Conservation (phyloP, 192 early-diverging fungal species). For the Linnemannia exigua region DNA sequence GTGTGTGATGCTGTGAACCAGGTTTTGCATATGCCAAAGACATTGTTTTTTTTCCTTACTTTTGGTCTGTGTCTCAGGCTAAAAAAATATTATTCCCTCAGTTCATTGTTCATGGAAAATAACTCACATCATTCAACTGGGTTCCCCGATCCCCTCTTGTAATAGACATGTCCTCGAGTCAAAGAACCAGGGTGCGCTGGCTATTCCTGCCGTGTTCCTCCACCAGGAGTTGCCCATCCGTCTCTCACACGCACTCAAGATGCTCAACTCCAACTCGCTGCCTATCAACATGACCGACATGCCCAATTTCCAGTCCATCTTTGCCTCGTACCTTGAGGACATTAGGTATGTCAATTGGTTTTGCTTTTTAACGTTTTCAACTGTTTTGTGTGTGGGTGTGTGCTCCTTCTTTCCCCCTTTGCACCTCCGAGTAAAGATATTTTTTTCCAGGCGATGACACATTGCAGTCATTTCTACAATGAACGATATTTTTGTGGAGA, state of each 20-base stretch:
- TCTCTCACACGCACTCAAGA: conserved; percentile 67
- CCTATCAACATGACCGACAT: conserved; percentile 62
- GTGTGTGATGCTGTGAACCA: too few relatives aligned
- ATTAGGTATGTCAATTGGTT: conserved; percentile 45
- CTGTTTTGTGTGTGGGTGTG: background rate
- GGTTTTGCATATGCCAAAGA: conserved; percentile 17
- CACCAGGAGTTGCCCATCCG: conserved; percentile 72
- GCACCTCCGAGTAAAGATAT: background rate
- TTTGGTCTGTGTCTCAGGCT: background rate
- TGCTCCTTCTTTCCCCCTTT: background rate
- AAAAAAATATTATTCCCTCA: conserved; percentile 2
- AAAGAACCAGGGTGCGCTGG: conserved; percentile 35
- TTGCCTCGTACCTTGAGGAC: conserved; percentile 67
- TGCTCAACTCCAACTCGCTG: conserved; percentile 63
- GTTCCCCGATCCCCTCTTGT: background rate
- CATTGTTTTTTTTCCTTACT: background rate
- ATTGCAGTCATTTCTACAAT: conserved; percentile 17
- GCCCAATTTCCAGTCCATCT: conserved; percentile 61
- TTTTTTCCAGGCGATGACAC: conserved; percentile 28
- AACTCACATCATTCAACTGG: background rate
- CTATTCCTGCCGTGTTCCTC: conserved; percentile 65
- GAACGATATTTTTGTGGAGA: conserved; percentile 16
- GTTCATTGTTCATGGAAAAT: background rate
- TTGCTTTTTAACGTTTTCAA: background rate
- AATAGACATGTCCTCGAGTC: conserved; percentile 54